Conservation (phyloP, 768 basidiomycete genomes). For the Naganishia kalamii region DNA sequence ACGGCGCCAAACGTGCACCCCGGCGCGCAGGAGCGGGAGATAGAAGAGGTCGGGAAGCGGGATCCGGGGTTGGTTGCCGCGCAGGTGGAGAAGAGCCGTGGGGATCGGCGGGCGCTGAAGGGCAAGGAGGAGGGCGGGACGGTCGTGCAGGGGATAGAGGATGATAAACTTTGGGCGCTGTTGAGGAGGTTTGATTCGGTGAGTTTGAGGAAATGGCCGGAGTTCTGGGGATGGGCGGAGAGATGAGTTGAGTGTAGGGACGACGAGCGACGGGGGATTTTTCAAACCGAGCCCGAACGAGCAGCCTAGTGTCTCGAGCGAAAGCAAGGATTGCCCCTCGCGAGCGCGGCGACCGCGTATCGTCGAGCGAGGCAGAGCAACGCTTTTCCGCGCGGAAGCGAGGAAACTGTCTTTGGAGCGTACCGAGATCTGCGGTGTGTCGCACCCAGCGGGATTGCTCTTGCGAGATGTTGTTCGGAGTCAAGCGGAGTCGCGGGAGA, state of each 20-base stretch:
- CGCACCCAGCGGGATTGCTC: too few species aligned
- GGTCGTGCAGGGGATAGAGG: slow-evolving; percentile 46
- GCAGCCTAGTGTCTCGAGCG: too few species aligned
- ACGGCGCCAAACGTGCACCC: slow-evolving; percentile 42
- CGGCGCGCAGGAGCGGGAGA: slow-evolving; percentile 38
- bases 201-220: not conserved
- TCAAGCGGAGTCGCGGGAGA: too few species aligned
- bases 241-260: not conserved
- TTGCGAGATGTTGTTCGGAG: too few species aligned
- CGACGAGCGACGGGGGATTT: too few species aligned
- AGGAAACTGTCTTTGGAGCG: too few species aligned
- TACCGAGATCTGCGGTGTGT: too few species aligned
- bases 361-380: too few species aligned
- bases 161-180: slow-evolving; percentile 47
- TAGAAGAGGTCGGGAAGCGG: slow-evolving; percentile 29
- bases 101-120: slow-evolving; percentile 42
- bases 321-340: too few species aligned
- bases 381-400: too few species aligned
- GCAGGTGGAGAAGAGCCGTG: slow-evolving; percentile 48
- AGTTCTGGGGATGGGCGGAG: not conserved
- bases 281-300: too few species aligned
- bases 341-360: too few species aligned
- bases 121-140: slow-evolving; percentile 42
- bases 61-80: slow-evolving; percentile 40
- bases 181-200: slow-evolving; percentile 39